Conservation (phyloP, 495 filamentous ascomycete genomes). For the Penicillium verhagenii region DNA sequence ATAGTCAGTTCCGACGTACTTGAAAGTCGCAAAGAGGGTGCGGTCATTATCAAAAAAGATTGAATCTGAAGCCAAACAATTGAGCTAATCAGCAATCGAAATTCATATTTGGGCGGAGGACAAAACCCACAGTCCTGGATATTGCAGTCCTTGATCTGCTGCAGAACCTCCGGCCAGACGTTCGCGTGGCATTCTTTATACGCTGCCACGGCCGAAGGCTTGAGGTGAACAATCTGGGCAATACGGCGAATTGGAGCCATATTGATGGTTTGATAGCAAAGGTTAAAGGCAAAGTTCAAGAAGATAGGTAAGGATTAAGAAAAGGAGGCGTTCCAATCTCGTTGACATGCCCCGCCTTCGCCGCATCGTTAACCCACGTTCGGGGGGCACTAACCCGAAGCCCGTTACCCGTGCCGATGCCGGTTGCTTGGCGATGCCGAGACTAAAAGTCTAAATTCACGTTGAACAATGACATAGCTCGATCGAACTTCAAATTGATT, state of each 20-base stretch:
- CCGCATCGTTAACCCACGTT: constrained; percentile 20
- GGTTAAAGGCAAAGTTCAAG: background rate
- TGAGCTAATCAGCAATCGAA: no score
- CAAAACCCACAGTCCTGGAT: constrained; percentile 62
- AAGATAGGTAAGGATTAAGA: background rate
- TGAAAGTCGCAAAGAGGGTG: constrained; percentile 70
- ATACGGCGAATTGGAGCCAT: constrained; percentile 49
- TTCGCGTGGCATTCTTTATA: constrained; percentile 72
- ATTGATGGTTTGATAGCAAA: background rate
- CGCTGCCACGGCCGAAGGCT: constrained; percentile 57
- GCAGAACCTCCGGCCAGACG: constrained; percentile 72
- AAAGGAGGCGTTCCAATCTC: background rate
- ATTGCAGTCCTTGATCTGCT: constrained; percentile 69
- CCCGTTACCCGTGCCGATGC: background rate
- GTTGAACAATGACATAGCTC: background rate
- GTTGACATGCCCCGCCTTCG: constrained; percentile 18
- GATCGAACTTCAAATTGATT: background rate
- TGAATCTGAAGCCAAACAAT: constrained; percentile 48
- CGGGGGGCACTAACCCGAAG: constrained; percentile 34
- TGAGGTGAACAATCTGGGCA: constrained; percentile 69
- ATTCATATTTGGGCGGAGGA: no score
- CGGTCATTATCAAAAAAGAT: constrained; percentile 66
- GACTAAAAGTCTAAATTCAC: background rate
- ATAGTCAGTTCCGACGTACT: constrained; percentile 69
- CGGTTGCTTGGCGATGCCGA: constrained; percentile 6